Evolutionary conservation across 345 rosid species (phyloP).

Genomic region (Acer negundo): DNA sequence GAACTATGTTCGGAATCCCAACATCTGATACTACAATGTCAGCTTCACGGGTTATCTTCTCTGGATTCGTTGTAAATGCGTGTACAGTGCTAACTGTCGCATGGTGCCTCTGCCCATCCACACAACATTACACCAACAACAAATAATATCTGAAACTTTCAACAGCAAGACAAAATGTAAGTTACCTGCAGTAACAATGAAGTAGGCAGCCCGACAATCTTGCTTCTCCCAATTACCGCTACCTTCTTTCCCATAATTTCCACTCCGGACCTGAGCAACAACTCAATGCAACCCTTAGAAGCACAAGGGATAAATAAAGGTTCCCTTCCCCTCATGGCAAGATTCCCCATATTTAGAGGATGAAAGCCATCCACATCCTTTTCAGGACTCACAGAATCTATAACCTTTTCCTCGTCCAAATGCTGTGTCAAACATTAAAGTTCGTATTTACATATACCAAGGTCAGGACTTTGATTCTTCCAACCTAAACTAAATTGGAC

Average conservation of each 20-base stretch:
- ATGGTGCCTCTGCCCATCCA: slow-evolving; percentile 31
- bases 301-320: slow-evolving; percentile 40
- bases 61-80: slow-evolving; percentile 32
- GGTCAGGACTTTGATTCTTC: background rate
- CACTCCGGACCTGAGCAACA: slow-evolving; percentile 32
- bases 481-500: slow-evolving; percentile 4
- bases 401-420: slow-evolving; percentile 33
- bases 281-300: slow-evolving; percentile 37
- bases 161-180: background rate
- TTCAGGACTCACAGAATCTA: slow-evolving; percentile 26
- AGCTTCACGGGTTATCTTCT: slow-evolving; percentile 29
- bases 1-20: slow-evolving; percentile 32
- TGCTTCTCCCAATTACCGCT: slow-evolving; percentile 37
- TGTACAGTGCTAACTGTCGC: slow-evolving; percentile 34
- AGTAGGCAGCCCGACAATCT: slow-evolving; percentile 36
- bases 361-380: slow-evolving; percentile 45
- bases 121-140: background rate
- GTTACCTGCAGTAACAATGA: slow-evolving; percentile 35
- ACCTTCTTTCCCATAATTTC: slow-evolving; percentile 39
- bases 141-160: background rate
- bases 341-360: slow-evolving; percentile 39
- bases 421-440: slow-evolving; percentile 21
- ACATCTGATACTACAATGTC: slow-evolving; percentile 35
- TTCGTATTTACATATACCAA: background rate
- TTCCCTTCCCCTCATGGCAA: slow-evolving; percentile 42